phyloP scores from a whole-genome alignment of 2,329 filamentous ascomycete genomes.

The Penicillium sp. region DNA sequence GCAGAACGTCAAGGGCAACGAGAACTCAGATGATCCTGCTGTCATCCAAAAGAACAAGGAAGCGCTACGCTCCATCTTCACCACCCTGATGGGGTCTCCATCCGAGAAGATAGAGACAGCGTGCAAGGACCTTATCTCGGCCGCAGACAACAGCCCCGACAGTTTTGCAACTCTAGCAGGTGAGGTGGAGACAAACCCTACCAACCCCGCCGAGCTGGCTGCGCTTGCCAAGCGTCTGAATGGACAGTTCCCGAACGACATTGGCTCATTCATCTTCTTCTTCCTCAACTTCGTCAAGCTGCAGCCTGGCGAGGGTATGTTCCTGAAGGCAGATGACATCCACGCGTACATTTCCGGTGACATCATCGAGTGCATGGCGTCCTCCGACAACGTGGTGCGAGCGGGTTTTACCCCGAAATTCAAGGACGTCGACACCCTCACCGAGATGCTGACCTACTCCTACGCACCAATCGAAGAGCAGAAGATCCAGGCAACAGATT shows the following conservation, averaged over 20 bases:
- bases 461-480: slow-evolving; percentile 93
- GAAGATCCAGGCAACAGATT: slow-evolving; percentile 83
- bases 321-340: slow-evolving; percentile 93
- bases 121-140: slow-evolving; percentile 65
- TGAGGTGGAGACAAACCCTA: slow-evolving; percentile 35
- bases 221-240: slow-evolving; percentile 76
- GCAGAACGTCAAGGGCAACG: slow-evolving; percentile 54
- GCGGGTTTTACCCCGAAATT: slow-evolving; percentile 98
- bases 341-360: slow-evolving; percentile 78
- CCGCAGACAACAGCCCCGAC: slow-evolving; percentile 65
- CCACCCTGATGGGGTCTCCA: slow-evolving; percentile 74
- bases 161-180: slow-evolving; percentile 64
- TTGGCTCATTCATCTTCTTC: slow-evolving; percentile 92
- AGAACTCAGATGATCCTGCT: slow-evolving; percentile 46
- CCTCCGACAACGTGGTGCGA: slow-evolving; percentile 97
- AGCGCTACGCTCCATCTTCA: slow-evolving; percentile 72
- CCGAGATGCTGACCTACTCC: slow-evolving; percentile 88
- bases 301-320: slow-evolving; percentile 86
- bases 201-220: slow-evolving; percentile 60
- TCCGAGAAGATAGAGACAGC: slow-evolving; percentile 63
- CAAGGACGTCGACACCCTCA: slow-evolving; percentile 88
- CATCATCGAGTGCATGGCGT: slow-evolving; percentile 98
- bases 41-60: slow-evolving; percentile 67
- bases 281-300: slow-evolving; percentile 95
- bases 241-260: slow-evolving; percentile 80